Percentiles rank a stretch among this genome's conserved stretches.
phyloP scores from a whole-genome alignment of 2,329 filamentous ascomycete genomes.

The Beauveria sp. region DNA sequence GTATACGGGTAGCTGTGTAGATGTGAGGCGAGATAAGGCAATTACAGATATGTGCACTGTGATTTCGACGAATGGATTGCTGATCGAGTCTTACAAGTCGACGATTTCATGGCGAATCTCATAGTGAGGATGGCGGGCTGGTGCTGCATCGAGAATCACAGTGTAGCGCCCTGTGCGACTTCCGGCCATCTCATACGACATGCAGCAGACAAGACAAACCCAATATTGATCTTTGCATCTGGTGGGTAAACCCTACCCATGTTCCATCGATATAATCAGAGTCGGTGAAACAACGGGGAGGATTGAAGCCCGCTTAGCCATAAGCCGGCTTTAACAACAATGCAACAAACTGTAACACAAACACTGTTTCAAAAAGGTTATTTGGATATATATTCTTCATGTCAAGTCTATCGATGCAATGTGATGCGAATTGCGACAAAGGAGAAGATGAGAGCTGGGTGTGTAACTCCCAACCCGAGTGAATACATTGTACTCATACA shows the following conservation, averaged over 20 bases:
- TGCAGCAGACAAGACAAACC: background rate
- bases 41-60: background rate
- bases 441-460: background rate
- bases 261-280: too few relatives aligned
- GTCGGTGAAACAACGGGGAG: background rate
- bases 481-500: slow-evolving; percentile 8
- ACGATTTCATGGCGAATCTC: background rate
- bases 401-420: slow-evolving; percentile 3
- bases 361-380: background rate
- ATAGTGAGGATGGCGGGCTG: background rate
- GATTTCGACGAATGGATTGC: background rate
- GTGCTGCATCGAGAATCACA: background rate
- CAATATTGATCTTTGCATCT: background rate
- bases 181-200: background rate
- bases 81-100: background rate
- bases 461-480: background rate
- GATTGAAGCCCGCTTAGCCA: background rate
- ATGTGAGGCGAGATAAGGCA: background rate
- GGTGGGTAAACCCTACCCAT: background rate
- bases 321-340: background rate
- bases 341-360: background rate
- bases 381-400: background rate
- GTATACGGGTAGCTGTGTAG: background rate
- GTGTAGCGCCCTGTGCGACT: background rate
- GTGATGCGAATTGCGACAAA: background rate